Evolutionary conservation across 768 basidiomycete genomes (phyloP).

Genomic region (Goffeauzyma gilvescens): DNA sequence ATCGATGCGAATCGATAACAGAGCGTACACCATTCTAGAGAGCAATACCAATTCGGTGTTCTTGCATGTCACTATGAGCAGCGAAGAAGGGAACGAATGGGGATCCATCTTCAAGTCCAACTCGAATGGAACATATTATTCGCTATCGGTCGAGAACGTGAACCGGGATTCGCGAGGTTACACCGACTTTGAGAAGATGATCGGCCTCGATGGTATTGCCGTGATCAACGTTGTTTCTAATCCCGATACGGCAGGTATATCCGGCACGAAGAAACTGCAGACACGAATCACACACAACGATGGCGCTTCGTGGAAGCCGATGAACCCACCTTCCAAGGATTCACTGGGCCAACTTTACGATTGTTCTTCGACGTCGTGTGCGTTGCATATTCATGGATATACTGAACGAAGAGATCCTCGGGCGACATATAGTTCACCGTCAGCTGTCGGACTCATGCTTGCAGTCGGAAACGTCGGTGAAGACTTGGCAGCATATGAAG

Average conservation of each 20-base stretch:
- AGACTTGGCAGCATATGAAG: slow-evolving; percentile 53
- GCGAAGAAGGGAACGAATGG: slow-evolving; percentile 53
- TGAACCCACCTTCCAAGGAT: slow-evolving; percentile 56
- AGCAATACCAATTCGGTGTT: slow-evolving; percentile 84
- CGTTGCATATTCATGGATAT: slow-evolving; percentile 83
- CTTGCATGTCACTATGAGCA: slow-evolving; percentile 85
- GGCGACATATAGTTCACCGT: slow-evolving; percentile 82
- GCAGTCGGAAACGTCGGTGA: slow-evolving; percentile 93
- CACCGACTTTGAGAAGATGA: slow-evolving; percentile 95
- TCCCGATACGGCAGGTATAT: slow-evolving; percentile 50
- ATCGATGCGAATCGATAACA: slow-evolving; percentile 68
- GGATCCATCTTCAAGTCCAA: slow-evolving; percentile 71
- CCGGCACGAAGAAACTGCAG: slow-evolving; percentile 56
- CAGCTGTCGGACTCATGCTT: slow-evolving; percentile 79
- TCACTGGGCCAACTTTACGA: slow-evolving; percentile 53
- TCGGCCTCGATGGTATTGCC: slow-evolving; percentile 87
- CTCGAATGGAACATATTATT: slow-evolving; percentile 94
- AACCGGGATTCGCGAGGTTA: slow-evolving; percentile 75
- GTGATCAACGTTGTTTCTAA: slow-evolving; percentile 79
- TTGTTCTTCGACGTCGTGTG: slow-evolving; percentile 53
- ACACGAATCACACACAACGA: slow-evolving; percentile 91
- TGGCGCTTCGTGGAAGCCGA: slow-evolving; percentile 70
- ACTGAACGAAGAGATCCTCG: slow-evolving; percentile 77
- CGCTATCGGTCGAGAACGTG: slow-evolving; percentile 63
- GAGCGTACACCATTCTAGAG: slow-evolving; percentile 86